Percentiles rank a stretch among this genome's conserved stretches.
phyloP scores from a whole-genome alignment of 176 grass and related monocot species.

The Eleusine coracana region DNA sequence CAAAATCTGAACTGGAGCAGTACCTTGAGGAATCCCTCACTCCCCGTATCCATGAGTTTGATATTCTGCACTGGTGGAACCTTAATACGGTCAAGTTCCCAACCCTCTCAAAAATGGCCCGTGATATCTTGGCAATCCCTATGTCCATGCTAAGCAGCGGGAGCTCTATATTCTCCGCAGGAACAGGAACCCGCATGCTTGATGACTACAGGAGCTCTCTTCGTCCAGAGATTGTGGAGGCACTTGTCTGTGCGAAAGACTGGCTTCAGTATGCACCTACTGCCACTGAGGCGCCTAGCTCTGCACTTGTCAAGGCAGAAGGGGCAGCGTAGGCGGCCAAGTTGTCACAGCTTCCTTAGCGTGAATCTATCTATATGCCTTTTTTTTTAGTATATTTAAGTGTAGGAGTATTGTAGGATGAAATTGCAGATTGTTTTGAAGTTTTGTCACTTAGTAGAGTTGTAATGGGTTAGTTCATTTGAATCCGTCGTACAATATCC shows the following conservation, averaged over 20 bases:
- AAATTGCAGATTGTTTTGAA: not conserved
- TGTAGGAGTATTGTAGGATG: conserved; percentile 33
- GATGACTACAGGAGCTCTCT: conserved; percentile 84
- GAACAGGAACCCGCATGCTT: conserved; percentile 68
- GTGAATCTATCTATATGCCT: not conserved
- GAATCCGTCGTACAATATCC: not conserved
- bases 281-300: conserved; percentile 29
- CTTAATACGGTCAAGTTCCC: conserved; percentile 81
- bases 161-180: conserved; percentile 59
- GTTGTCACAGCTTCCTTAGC: not conserved
- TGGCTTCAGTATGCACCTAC: conserved; percentile 65
- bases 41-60: conserved; percentile 72
- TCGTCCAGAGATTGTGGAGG: conserved; percentile 74
- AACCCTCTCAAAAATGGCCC: conserved; percentile 72
- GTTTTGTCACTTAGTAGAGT: not conserved
- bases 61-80: conserved; percentile 85
- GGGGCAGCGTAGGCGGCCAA: conserved; percentile 4
- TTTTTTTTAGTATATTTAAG: conserved; percentile 19
- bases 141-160: conserved; percentile 70
- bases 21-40: conserved; percentile 79
- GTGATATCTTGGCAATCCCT: conserved; percentile 78
- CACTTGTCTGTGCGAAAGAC: conserved; percentile 74
- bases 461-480: conserved; percentile 15
- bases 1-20: conserved; percentile 75
- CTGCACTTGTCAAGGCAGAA: conserved; percentile 48